Base-by-base conservation (phyloP, 1,284 basidiomycete species). In the Fomitiporia mediterranea region DNA sequence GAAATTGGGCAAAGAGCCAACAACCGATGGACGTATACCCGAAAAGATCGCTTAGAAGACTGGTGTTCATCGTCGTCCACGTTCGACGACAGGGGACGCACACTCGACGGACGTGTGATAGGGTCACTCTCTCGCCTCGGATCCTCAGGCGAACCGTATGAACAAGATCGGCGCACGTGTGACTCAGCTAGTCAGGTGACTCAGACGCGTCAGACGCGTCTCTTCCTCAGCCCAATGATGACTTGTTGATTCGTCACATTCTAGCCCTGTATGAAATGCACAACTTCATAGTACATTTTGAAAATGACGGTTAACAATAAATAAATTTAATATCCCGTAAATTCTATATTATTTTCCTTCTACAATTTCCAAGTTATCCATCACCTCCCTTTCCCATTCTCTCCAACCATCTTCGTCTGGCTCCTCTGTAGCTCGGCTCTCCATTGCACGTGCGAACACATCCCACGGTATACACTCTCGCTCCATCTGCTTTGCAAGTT, bases 1-100 rank as follows among this genome's bases (percentile, higher is more conserved):
- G 94, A 62, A 94, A 84, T 69, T 96, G 94, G 2, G 94, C 94
- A 35, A 89, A 85, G 2, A 96, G 73, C 94, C 94, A 97, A 70
- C 82, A 91, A n/a, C 69, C 76, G 62, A 96, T 93, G 40, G 89
- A 93, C 5, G 75, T 66, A 65, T 87, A 89, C 5, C 92, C 92
- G 43, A 91, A 69, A 39, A 83, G 58, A 48, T 74, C 72, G 62
- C 74, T 75, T 60, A 75, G 48, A 32, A 47, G 27, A 19, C 50
- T 32, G n/a, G 49, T 40, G 47, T 23, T 46, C 58, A 59, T 59
- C 50, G 42, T 30, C 47, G 52, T n/a, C 44, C 44, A 46, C 44
- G 44, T 46, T 46, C 25, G 25, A 46, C 9, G 25, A 28, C 23
- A 17, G 42, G n/a, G n/a, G 42, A 43, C 42, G 42, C 21, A 19